Conservation (phyloP, 208 protist genomes). For the Vickermania spadyakhi region DNA sequence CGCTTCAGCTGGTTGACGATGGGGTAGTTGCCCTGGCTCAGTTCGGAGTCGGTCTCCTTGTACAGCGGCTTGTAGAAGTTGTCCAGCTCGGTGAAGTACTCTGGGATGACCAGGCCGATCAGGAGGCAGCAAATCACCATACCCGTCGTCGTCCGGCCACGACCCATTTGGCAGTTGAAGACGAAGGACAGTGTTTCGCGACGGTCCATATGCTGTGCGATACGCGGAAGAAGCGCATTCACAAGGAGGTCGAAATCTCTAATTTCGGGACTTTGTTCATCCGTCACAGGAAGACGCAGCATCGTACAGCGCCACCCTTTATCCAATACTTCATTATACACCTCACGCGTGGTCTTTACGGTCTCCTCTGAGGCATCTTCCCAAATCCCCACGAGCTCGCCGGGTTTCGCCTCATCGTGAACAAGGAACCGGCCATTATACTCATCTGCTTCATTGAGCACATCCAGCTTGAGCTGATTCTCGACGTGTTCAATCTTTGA, state of each 20-base stretch:
- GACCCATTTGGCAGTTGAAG: conserved; percentile 89
- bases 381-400: conserved; percentile 81
- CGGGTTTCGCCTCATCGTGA: conserved; percentile 79
- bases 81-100: conserved; percentile 82
- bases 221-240: conserved; percentile 45
- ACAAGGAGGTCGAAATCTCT: conserved; percentile 75
- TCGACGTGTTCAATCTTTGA: conserved; percentile 80
- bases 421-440: conserved; percentile 79
- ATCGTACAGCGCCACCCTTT: conserved; percentile 53
- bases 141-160: conserved; percentile 81
- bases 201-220: conserved; percentile 57
- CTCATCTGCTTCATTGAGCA: conserved; percentile 63
- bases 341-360: conserved; percentile 73
- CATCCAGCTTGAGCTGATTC: conserved; percentile 51
- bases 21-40: conserved; percentile 62
- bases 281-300: conserved; percentile 73
- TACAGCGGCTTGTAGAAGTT: conserved; percentile 60
- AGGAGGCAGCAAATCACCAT: conserved; percentile 86
- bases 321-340: conserved; percentile 53
- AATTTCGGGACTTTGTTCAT: conserved; percentile 78
- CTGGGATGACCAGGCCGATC: conserved; percentile 70
- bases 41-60: conserved; percentile 26
- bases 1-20: conserved; percentile 77
- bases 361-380: conserved; percentile 52
- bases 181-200: conserved; percentile 80